phyloP scores from a whole-genome alignment of 768 basidiomycete genomes.

The Dioszegia hungarica region DNA sequence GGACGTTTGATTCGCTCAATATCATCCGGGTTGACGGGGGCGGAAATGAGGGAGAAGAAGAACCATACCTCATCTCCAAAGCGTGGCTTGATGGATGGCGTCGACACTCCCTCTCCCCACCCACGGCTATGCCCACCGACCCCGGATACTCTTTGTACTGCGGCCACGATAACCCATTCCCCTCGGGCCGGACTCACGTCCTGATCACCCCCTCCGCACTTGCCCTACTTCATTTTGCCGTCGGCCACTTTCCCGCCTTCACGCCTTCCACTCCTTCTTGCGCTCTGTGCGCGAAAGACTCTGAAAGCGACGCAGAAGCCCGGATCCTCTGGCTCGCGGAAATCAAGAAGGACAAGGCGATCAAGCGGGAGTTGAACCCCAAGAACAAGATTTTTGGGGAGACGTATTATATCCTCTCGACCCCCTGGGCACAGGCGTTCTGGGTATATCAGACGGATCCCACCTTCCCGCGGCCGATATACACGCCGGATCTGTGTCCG shows the following conservation, averaged over 20 bases:
- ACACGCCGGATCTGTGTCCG: conserved; percentile 13
- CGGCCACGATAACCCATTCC: conserved; percentile 21
- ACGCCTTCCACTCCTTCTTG: conserved; percentile 6
- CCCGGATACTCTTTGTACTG: conserved; percentile 20
- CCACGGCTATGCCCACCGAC: conserved; percentile 9
- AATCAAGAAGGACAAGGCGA: conserved; percentile 6
- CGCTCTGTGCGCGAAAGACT: background rate
- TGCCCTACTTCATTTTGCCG: conserved; percentile 14
- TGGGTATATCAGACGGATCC: too few relatives aligned
- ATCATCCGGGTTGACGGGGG: background rate
- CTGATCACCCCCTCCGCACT: conserved; percentile 14
- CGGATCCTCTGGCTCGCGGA: background rate
- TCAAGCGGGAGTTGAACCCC: conserved; percentile 10
- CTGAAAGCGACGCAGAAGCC: background rate
- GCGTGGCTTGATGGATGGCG: conserved; percentile 28
- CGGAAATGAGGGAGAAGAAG: background rate
- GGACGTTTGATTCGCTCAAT: conserved; percentile 21
- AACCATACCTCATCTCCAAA: conserved; percentile 18
- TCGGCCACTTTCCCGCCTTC: conserved; percentile 15
- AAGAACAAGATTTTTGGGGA: conserved; percentile 1
- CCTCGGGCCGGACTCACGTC: background rate
- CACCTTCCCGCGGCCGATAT: too few relatives aligned
- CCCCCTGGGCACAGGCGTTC: too few relatives aligned
- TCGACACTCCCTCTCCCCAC: background rate
- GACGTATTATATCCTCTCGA: conserved; percentile 20